phyloP scores from a whole-genome alignment of 805 yeast genomes.

The Huiozyma sinensis region DNA sequence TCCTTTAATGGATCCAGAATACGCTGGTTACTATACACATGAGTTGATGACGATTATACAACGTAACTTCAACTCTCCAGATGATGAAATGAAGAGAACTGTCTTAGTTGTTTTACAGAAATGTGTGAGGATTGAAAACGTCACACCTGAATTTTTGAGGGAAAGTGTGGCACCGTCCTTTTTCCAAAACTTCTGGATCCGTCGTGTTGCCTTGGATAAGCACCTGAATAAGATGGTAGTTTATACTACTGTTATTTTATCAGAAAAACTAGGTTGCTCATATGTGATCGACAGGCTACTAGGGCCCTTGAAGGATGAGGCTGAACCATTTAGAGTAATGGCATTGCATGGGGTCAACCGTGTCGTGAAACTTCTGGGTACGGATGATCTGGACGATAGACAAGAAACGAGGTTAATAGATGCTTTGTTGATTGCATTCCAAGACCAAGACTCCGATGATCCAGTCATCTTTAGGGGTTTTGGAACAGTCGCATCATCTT shows the following conservation, averaged over 20 bases:
- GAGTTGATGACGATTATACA: constrained; percentile 59
- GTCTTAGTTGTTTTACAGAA: constrained; percentile 59
- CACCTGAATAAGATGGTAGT: constrained; percentile 50
- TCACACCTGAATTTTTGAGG: constrained; percentile 40
- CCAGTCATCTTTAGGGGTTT: constrained; percentile 48
- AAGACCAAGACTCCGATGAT: constrained; percentile 59
- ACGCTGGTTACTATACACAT: constrained; percentile 63
- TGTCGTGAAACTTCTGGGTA: constrained; percentile 40
- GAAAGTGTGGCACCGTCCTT: constrained; percentile 50
- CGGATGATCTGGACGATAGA: constrained; percentile 50
- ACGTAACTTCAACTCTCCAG: constrained; percentile 71
- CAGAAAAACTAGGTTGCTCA: constrained; percentile 57
- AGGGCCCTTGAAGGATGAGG: constrained; percentile 60
- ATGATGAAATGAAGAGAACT: constrained; percentile 75
- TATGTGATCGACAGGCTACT: constrained; percentile 49
- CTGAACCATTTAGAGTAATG: constrained; percentile 73
- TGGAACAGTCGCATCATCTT: constrained; percentile 48
- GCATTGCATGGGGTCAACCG: constrained; percentile 58
- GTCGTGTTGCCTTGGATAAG: constrained; percentile 65
- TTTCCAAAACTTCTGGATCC: constrained; percentile 66
- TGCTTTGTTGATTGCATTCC: constrained; percentile 70
- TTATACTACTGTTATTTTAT: constrained; percentile 58
- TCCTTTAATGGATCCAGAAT: constrained; percentile 80
- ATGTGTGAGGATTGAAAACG: constrained; percentile 51
- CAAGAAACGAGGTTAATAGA: constrained; percentile 63